Base-by-base conservation (phyloP, 2,329 filamentous ascomycete species). In the Shiraia sp. region DNA sequence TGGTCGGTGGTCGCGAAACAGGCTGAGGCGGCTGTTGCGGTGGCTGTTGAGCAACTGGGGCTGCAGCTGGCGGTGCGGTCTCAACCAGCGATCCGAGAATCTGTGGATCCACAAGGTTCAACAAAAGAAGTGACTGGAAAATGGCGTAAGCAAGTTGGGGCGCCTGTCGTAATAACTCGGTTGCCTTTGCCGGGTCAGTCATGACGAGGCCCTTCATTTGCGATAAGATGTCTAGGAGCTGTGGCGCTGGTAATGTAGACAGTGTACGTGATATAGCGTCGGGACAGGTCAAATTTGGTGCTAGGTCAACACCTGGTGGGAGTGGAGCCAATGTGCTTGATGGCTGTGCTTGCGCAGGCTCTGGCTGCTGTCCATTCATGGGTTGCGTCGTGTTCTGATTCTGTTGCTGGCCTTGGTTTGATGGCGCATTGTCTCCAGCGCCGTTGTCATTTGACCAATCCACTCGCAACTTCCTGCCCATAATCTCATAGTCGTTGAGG, bases 391-490 rank as follows among this genome's bases (percentile, higher is more conserved):
- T 71, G 54, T 75, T 24, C 13, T 17, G 26, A 7, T 19, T 39
- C 22, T 17, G 29, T 2, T 16, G n/a, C 2, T 32, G 36, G 29
- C 19, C 77, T 58, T 80, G 72, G 30, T 63, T 66, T 25, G 71
- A 62, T 13, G 73, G 69, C 38, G 72, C 71, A 36, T 70, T 76
- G 42, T 75, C 82, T 49, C 80, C 79, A 31, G 83, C 86, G 56
- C 86, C 86, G 53, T 90, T 89, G 68, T 96, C 92, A 69, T 96
- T 95, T 45, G 89, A 93, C 72, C 95, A 99, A 71, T 97, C 93
- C 41, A 99, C 93, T 47, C 91, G 83, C 51, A 99, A 80, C 70
- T 95, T 95, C 61, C 93, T 83, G 40, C 90, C 90, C 85, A 96
- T 95, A 65, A 96, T 85, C 68, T 97, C 92, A 72, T 90, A 86